phyloP scores from a whole-genome alignment of 192 early-diverging fungal genomes.

The Funneliformis mosseae region DNA sequence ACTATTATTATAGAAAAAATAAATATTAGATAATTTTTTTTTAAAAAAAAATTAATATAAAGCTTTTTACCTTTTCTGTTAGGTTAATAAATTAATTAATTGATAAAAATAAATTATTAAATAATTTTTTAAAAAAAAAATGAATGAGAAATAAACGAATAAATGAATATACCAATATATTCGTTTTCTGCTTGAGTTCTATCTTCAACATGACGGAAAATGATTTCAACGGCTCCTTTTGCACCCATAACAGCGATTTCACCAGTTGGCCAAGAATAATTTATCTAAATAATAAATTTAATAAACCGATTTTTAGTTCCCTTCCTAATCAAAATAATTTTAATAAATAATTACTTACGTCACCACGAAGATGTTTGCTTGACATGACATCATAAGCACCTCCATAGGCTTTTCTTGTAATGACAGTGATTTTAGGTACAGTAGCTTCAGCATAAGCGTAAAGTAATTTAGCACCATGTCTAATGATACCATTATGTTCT shows the following conservation, averaged over 20 bases:
- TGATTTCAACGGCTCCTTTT: constrained; percentile 91
- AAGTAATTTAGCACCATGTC: constrained; percentile 93
- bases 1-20: constrained; percentile 38
- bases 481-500: constrained; percentile 95
- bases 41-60: not conserved
- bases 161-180: constrained; percentile 66
- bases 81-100: not conserved
- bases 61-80: not conserved
- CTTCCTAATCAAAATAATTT: not conserved
- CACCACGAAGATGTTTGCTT: constrained; percentile 94
- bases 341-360: constrained; percentile 39
- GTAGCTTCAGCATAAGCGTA: constrained; percentile 98
- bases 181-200: constrained; percentile 76
- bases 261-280: constrained; percentile 94
- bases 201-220: constrained; percentile 74
- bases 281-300: constrained; percentile 39
- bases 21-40: not conserved
- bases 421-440: constrained; percentile 94
- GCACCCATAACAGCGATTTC: constrained; percentile 98
- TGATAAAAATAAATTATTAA: not conserved
- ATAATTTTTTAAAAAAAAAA: not conserved
- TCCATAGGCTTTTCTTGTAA: constrained; percentile 95
- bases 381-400: constrained; percentile 98
- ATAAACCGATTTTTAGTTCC: not conserved
- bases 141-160: too few species aligned